A percentile compares a stretch with the other conserved stretches of the same genome.
These are phyloP conservation scores for Nematodospora anomalae DNA, from an alignment of 1,139 yeast species.

Conservation along the genomic window DNA sequence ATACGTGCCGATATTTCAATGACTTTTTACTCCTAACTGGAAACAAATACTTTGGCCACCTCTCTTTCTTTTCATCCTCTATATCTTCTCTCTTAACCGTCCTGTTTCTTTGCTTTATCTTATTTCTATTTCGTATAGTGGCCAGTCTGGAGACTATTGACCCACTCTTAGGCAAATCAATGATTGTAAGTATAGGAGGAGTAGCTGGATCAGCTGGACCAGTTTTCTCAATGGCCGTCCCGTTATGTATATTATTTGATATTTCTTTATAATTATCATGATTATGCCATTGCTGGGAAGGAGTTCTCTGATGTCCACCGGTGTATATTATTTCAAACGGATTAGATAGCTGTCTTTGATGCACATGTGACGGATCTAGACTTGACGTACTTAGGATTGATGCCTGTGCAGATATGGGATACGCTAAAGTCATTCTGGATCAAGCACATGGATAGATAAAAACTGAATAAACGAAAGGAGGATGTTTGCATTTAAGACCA, in stretches of 20 bases:
- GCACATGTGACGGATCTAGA: constrained; percentile 9
- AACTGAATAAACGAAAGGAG: too few relatives aligned
- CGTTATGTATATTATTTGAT: constrained; percentile 7
- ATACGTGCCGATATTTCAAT: constrained; percentile 24
- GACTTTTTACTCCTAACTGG: constrained; percentile 41
- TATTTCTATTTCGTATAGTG: constrained; percentile 31
- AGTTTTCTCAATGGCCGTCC: constrained; percentile 1
- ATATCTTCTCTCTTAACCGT: constrained; percentile 26
- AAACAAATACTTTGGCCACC: constrained; percentile 24
- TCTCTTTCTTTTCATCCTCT: constrained; percentile 8
- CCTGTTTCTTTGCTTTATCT: constrained; percentile 31
- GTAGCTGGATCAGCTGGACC: constrained; percentile 1
- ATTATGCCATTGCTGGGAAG: constrained; percentile 11
- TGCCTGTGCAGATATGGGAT: constrained; percentile 5
- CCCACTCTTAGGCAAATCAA: constrained; percentile 29
- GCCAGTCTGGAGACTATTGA: constrained; percentile 36
- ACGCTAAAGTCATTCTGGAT: constrained; percentile 3
- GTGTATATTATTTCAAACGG: constrained; percentile 24
- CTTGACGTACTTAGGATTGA: constrained; percentile 3
- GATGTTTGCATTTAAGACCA: too few relatives aligned
- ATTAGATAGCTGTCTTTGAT: constrained; percentile 19
- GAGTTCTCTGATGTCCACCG: constrained; percentile 1
- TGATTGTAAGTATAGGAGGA: constrained; percentile 30
- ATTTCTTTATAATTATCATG: constrained; percentile 9
- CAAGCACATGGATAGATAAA: too few relatives aligned